These are phyloP conservation scores for Termitomyces sp. DNA, from an alignment of 768 basidiomycete genomes.

Conservation along the genomic window DNA sequence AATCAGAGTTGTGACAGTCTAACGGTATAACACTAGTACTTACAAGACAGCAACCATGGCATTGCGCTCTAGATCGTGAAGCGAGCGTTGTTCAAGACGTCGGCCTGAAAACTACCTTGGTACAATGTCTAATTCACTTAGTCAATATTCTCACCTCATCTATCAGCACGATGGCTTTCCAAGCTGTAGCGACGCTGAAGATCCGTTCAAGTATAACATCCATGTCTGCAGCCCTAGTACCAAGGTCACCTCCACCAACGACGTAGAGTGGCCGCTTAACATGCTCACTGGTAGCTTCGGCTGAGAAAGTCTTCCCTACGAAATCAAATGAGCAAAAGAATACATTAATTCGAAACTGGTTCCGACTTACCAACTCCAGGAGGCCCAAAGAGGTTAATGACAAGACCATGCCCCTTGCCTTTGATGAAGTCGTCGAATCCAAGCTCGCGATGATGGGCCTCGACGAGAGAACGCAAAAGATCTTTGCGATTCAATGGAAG, in stretches of 20 bases:
- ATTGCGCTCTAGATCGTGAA: slow-evolving; percentile 62
- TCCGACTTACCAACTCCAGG: slow-evolving; percentile 48
- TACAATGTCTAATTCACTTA: background rate
- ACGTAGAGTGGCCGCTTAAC: slow-evolving; percentile 50
- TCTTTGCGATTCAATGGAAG: slow-evolving; percentile 50
- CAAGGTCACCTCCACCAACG: slow-evolving; percentile 53
- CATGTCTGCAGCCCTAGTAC: slow-evolving; percentile 39
- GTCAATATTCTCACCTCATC: slow-evolving; percentile 35
- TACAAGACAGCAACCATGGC: slow-evolving; percentile 72
- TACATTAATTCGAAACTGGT: background rate
- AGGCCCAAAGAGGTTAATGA: slow-evolving; percentile 54
- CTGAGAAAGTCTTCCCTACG: slow-evolving; percentile 54
- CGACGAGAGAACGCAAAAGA: slow-evolving; percentile 53
- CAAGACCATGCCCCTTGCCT: slow-evolving; percentile 51
- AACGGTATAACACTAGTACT: slow-evolving; percentile 11
- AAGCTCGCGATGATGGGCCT: slow-evolving; percentile 48
- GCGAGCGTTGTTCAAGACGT: slow-evolving; percentile 66
- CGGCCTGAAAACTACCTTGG: slow-evolving; percentile 34
- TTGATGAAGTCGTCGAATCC: slow-evolving; percentile 61
- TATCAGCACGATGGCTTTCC: slow-evolving; percentile 57
- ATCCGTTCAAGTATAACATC: slow-evolving; percentile 42
- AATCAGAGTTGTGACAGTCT: slow-evolving; percentile 16
- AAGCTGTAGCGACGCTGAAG: slow-evolving; percentile 52
- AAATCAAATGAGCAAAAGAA: background rate
- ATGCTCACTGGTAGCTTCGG: slow-evolving; percentile 56